Conservation (phyloP, 2,329 filamentous ascomycete genomes). For the Cercospora citrullina region DNA sequence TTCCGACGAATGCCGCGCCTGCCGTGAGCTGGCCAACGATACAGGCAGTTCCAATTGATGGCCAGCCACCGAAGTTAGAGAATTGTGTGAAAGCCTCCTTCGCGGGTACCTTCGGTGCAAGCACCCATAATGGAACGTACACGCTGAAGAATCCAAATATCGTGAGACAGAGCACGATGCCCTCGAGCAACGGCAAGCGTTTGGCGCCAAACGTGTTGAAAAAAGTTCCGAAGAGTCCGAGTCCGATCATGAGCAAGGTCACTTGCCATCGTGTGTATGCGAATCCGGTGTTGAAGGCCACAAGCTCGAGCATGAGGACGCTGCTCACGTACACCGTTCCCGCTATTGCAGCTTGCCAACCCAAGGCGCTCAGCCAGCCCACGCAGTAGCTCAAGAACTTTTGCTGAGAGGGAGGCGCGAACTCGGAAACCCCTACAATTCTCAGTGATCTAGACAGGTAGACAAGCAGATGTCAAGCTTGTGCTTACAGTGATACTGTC, state of each 20-base stretch:
- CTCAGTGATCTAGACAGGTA: not conserved
- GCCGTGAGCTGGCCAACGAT: slow-evolving; percentile 41
- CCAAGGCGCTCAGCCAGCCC: slow-evolving; percentile 19
- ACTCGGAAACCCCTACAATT: slow-evolving; percentile 23
- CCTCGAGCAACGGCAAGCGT: slow-evolving; percentile 43
- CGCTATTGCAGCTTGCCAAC: slow-evolving; percentile 16
- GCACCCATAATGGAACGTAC: slow-evolving; percentile 48
- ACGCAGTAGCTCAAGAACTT: slow-evolving; percentile 24
- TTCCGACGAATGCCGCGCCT: slow-evolving; percentile 14
- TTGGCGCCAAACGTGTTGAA: slow-evolving; percentile 37
- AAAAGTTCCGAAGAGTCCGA: slow-evolving; percentile 18
- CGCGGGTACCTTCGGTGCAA: slow-evolving; percentile 50
- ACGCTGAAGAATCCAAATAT: slow-evolving; percentile 54
- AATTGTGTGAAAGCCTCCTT: slow-evolving; percentile 49
- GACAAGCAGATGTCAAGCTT: not conserved
- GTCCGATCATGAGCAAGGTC: slow-evolving; percentile 25
- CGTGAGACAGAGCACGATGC: slow-evolving; percentile 50
- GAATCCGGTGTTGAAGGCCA: slow-evolving; percentile 18
- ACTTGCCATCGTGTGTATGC: slow-evolving; percentile 21
- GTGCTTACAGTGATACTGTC: slow-evolving; percentile 5
- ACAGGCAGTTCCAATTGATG: slow-evolving; percentile 46
- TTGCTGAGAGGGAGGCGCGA: slow-evolving; percentile 22
- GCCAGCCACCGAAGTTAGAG: slow-evolving; percentile 46
- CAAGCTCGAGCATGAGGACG: slow-evolving; percentile 10
- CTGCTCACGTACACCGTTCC: slow-evolving; percentile 6